Percentiles rank a stretch among this genome's conserved stretches.
These are phyloP conservation scores for Styphnolobium japonicum DNA, from an alignment of 306 rosid species.

Conservation along the genomic window DNA sequence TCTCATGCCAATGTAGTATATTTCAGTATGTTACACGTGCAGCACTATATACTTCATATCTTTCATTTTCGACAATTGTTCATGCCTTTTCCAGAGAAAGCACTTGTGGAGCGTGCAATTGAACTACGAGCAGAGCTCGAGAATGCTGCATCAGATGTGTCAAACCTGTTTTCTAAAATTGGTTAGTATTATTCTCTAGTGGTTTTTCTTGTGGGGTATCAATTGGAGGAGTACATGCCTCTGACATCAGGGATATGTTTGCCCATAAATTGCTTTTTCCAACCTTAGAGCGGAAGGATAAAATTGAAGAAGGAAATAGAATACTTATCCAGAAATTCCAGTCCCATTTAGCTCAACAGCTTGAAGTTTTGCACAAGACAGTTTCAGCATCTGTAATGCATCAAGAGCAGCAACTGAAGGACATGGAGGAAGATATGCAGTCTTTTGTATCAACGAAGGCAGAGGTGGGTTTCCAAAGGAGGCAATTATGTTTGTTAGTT, in stretches of 20 bases:
- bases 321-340: constrained; percentile 73
- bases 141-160: constrained; percentile 94
- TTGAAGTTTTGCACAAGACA: constrained; percentile 88
- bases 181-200: constrained; percentile 53
- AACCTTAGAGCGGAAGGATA: constrained; percentile 78
- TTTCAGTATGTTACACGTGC: not conserved
- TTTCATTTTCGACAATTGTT: not conserved
- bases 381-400: constrained; percentile 86
- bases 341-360: constrained; percentile 85
- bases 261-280: constrained; percentile 23
- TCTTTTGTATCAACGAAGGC: constrained; percentile 81
- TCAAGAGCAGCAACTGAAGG: constrained; percentile 85
- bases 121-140: constrained; percentile 92
- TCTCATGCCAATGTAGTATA: not conserved
- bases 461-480: constrained; percentile 48
- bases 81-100: constrained; percentile 60
- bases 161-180: constrained; percentile 83
- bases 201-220: not conserved
- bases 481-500: constrained; percentile 13
- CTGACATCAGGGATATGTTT: not conserved
- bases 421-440: constrained; percentile 94
- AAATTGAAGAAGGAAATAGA: constrained; percentile 81
- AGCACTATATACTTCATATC: not conserved
- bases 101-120: constrained; percentile 81
- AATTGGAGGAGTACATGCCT: not conserved